Evolutionary conservation across 2,329 filamentous ascomycete species (phyloP).

Genomic region (Fusarium drepaniforme): DNA sequence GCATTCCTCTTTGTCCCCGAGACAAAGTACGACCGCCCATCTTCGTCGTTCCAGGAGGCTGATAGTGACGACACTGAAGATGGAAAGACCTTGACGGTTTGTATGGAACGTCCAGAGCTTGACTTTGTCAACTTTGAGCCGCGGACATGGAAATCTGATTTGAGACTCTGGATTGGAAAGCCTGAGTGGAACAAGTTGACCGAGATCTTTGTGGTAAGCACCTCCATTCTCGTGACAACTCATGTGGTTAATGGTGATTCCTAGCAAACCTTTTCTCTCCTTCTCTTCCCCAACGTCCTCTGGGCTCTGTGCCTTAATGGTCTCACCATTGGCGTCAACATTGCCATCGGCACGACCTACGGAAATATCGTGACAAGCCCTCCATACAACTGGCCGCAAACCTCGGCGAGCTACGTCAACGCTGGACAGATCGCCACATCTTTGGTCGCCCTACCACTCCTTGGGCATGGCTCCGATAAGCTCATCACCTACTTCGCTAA

Average conservation of each 20-base stretch:
- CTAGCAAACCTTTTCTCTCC: conserved; percentile 35
- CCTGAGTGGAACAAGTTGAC: conserved; percentile 29
- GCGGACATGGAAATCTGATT: conserved; percentile 35
- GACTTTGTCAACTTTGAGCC: conserved; percentile 35
- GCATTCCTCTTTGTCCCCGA: not conserved
- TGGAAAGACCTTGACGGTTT: conserved; percentile 9
- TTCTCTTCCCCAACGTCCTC: conserved; percentile 38
- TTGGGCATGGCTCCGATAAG: conserved; percentile 35
- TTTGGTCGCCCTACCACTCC: conserved; percentile 30
- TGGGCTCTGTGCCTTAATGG: conserved; percentile 38
- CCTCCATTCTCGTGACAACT: not conserved
- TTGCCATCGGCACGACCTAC: conserved; percentile 39
- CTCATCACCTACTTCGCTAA: conserved; percentile 38
- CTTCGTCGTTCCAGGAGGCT: not conserved
- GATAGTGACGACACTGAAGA: not conserved
- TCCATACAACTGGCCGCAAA: conserved; percentile 37
- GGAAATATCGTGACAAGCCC: conserved; percentile 29
- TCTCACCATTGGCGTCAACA: conserved; percentile 37
- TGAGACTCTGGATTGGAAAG: conserved; percentile 37
- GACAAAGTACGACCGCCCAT: not conserved
- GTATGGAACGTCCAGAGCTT: conserved; percentile 31
- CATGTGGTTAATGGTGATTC: not conserved
- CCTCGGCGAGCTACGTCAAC: conserved; percentile 36
- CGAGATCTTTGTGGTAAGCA: conserved; percentile 25
- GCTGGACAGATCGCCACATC: conserved; percentile 38